phyloP scores from a whole-genome alignment of 331 rosid species.

The Rhamnella rubrinervis region DNA sequence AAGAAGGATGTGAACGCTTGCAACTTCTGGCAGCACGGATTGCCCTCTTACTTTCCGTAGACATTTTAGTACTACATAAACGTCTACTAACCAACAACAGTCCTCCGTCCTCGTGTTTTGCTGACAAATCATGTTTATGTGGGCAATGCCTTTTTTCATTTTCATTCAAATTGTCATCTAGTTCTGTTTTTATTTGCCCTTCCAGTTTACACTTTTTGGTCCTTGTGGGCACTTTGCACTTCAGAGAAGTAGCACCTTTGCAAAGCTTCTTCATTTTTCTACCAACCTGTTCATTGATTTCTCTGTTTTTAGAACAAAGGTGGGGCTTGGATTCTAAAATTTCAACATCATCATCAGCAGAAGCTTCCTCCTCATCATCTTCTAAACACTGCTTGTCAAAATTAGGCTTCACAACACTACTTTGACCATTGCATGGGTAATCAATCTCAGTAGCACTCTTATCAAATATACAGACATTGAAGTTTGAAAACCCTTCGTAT shows the following conservation, averaged over 20 bases:
- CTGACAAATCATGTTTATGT: background rate
- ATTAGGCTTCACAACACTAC: background rate
- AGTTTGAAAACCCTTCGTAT: slow-evolving; percentile 30
- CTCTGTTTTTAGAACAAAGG: background rate
- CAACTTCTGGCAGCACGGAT: background rate
- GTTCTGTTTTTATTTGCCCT: too few relatives aligned
- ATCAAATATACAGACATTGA: slow-evolving; percentile 38
- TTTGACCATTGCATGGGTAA: slow-evolving; percentile 27
- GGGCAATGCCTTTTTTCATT: background rate
- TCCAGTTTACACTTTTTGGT: too few relatives aligned
- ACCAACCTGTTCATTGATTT: background rate
- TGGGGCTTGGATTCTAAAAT: background rate
- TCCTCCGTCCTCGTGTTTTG: background rate
- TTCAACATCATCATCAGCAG: slow-evolving; percentile 2
- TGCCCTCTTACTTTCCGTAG: slow-evolving; percentile 9
- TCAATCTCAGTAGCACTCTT: slow-evolving; percentile 35
- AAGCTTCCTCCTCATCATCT: background rate
- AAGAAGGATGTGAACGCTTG: slow-evolving; percentile 21
- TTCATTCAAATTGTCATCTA: background rate
- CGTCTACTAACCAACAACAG: background rate
- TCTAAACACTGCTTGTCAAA: background rate
- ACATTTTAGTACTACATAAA: background rate
- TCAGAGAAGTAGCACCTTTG: background rate
- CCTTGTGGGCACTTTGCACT: background rate
- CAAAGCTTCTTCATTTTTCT: background rate